Conservation (phyloP, 2,329 filamentous ascomycete species). For the Podosphaera aphanis region DNA sequence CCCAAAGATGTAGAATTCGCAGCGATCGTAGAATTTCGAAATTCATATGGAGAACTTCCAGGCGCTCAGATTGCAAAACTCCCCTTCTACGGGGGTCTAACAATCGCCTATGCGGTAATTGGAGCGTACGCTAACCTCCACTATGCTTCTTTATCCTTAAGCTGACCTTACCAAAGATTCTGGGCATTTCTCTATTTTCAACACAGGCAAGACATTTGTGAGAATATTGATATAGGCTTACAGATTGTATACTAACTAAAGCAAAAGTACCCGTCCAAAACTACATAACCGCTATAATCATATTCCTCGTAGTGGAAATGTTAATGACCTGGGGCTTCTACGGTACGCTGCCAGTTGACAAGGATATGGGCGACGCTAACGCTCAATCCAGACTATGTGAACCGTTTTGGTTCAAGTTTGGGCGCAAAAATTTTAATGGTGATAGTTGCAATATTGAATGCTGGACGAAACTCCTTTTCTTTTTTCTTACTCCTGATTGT, state of each 20-base stretch:
- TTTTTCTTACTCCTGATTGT: constrained; percentile 96
- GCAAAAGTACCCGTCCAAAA: constrained; percentile 76
- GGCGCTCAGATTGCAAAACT: constrained; percentile 91
- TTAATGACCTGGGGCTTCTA: constrained; percentile 98
- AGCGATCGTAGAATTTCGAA: constrained; percentile 74
- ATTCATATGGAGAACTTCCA: constrained; percentile 86
- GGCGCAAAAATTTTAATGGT: constrained; percentile 72
- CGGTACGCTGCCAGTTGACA: constrained; percentile 25
- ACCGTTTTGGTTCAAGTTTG: constrained; percentile 63
- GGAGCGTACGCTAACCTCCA: constrained; percentile 28
- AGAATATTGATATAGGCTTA: constrained; percentile 15
- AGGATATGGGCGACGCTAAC: neutral
- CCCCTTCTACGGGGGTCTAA: constrained; percentile 86
- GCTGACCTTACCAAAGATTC: constrained; percentile 25
- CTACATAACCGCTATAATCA: constrained; percentile 90
- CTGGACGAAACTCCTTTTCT: constrained; percentile 86
- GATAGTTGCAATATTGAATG: constrained; percentile 78
- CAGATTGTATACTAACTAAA: neutral
- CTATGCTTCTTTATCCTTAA: neutral
- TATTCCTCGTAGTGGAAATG: constrained; percentile 89
- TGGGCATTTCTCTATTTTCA: constrained; percentile 95
- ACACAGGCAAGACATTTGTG: constrained; percentile 72
- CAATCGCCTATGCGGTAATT: constrained; percentile 78
- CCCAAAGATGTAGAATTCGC: constrained; percentile 39
- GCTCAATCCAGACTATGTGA: constrained; percentile 50